Base-by-base conservation (phyloP, 169 alveolate genomes). In the Cardiosporidium cionae region DNA sequence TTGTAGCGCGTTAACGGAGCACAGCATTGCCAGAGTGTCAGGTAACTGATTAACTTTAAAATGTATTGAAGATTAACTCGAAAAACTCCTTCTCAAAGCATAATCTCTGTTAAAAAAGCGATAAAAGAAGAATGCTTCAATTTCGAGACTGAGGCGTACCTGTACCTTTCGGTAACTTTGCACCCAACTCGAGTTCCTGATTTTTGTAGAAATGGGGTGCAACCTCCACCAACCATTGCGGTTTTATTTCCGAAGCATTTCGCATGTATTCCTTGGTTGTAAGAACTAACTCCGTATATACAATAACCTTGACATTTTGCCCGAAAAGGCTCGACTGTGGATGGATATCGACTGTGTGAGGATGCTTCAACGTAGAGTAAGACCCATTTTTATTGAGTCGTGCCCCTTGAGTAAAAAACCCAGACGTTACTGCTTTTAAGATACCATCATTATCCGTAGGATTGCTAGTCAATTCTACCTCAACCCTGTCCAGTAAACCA, bases 241-340 rank as follows among this genome's bases (percentile, higher is more conserved):
- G 94, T 53, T 91, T 76, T 2, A 96, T 90, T 73, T 95, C 98
- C 72, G 90, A 86, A 7, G 70, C 89, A 9, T 87, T 85, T 70
- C 92, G 77, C 98, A 96, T 96, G 88, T 96, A 98, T 83, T 97
- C 99, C 87, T 97, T 97, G 27, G 98, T 90, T 23, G 99, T 98
- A 90, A 96, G 92, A 33, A 97, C 95, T 54, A 96, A 93, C 84
- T 98, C 99, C 87, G 97, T 99, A 88, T 98, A 98, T 34, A 98
- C 98, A 37, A 97, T 98, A 89, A 97, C 97, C 78, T 98, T 99
- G 5, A 99, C 99, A 25, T 99, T 95, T 82, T 92, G 93, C 25
- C 99, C 99, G 70, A 96, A 97, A 68, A 98, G 91, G 4, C 99
- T 97, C 72, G 98, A 92, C 7, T 98, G 91, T 27, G 99, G 99